Conservation (phyloP, 2,329 filamentous ascomycete species). For the Onygena corvina region DNA sequence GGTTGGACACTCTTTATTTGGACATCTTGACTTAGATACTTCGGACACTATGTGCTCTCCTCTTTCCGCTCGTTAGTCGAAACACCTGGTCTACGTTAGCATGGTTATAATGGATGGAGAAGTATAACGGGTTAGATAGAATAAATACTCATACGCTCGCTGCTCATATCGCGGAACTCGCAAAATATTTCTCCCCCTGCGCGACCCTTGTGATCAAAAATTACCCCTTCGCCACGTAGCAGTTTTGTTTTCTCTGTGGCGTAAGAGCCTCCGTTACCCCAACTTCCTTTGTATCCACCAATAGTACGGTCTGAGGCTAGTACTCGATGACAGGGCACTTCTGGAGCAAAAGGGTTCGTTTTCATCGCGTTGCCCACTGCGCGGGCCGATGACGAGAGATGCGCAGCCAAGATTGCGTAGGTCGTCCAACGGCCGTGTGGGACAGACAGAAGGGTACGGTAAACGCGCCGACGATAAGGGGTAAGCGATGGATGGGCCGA, state of each 20-base stretch:
- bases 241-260: constrained; percentile 33
- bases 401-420: constrained; percentile 58
- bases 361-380: constrained; percentile 68
- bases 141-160: too few relatives aligned
- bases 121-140: too few relatives aligned
- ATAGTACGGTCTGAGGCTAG: constrained; percentile 56
- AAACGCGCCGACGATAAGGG: constrained; percentile 46
- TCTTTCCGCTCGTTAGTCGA: too few relatives aligned
- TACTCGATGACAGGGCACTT: constrained; percentile 70
- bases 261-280: constrained; percentile 36
- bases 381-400: constrained; percentile 58
- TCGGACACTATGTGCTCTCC: too few relatives aligned
- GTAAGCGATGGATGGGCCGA: constrained; percentile 37
- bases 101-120: too few relatives aligned
- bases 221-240: constrained; percentile 34
- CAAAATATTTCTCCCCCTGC: constrained; percentile 27
- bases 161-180: constrained; percentile 21
- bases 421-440: constrained; percentile 64
- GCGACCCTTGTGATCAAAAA: constrained; percentile 34
- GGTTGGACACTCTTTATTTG: too few relatives aligned
- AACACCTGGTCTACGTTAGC: too few relatives aligned
- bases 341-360: constrained; percentile 68
- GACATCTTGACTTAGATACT: too few relatives aligned
- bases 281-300: constrained; percentile 42
- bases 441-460: constrained; percentile 62